phyloP scores from a whole-genome alignment of 345 rosid genomes.

The Pelargonium nanum region DNA sequence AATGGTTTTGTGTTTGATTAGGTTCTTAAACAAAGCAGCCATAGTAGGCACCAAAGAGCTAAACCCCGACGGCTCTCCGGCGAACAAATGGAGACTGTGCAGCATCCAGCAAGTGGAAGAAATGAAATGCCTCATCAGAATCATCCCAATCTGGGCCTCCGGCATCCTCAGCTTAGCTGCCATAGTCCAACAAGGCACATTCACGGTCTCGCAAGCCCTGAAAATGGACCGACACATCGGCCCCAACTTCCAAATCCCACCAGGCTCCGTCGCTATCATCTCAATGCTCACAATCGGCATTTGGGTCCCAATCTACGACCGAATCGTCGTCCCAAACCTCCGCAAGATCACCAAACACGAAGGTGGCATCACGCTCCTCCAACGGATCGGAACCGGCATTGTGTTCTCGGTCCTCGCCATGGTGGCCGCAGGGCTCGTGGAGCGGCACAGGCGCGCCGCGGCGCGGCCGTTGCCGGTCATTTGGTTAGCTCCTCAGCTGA shows the following conservation, averaged over 20 bases:
- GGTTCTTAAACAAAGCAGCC: conserved; percentile 64
- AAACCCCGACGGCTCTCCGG: conserved; percentile 26
- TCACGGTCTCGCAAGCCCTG: conserved; percentile 38
- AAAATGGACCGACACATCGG: conserved; percentile 57
- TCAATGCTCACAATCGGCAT: conserved; percentile 38
- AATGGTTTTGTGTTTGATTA: conserved; percentile 4
- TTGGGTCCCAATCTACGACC: conserved; percentile 63
- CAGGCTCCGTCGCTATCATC: conserved; percentile 32
- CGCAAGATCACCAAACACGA: conserved; percentile 28
- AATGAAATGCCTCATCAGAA: conserved; percentile 43
- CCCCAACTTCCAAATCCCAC: conserved; percentile 41
- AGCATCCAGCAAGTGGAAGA: conserved; percentile 66
- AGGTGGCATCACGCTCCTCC: conserved; percentile 50
- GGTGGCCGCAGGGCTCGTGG: conserved; percentile 41
- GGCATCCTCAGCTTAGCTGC: conserved; percentile 33
- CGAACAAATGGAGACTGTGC: conserved; percentile 40
- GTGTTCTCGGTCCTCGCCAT: conserved; percentile 35
- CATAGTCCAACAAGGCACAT: conserved; percentile 35
- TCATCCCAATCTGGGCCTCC: conserved; percentile 48
- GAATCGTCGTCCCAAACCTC: conserved; percentile 32
- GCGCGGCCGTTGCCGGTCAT: conserved; percentile 31
- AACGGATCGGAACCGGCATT: conserved; percentile 46
- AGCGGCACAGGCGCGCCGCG: conserved; percentile 28
- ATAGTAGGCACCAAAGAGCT: conserved; percentile 37
- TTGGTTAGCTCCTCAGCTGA: conserved; percentile 55